Evolutionary conservation across 257 asterid genomes (phyloP), one percentile per base, ranked within the genome.

Genomic region (Voacanga thouarsii): DNA sequence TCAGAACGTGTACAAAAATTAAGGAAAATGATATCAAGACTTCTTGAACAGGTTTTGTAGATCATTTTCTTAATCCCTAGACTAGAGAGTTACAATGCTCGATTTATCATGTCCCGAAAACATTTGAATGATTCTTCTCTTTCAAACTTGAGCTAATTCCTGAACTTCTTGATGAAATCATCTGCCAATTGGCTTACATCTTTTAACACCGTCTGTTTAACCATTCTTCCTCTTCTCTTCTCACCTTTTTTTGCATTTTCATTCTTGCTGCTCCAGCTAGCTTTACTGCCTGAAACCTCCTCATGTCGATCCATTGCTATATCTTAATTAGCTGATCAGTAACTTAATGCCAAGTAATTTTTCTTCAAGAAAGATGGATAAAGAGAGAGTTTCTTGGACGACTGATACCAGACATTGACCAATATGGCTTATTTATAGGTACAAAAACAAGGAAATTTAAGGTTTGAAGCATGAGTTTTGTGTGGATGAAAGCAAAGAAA

Each of bases 101-200:
- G 69, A 9, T 72, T 64, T 12, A 77, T 78, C 79, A 75, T 71
- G 61, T 78, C 89, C 61, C 75, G 80, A n/a, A 51, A 56, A 49
- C 86, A 82, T 43, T 83, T 83, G 7, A 89, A 78, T 26, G 90
- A 86, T 49, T 84, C 85, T 47, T 87, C 74, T n/a, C 82, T 72
- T 79, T 86, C 89, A 39, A 84, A 57, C 79, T 61, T 83, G 41
- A 90, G 90, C 82, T 82, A 88, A 61, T 79, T 82, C 81, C 78
- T 86, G 84, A 88, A 88, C 28, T 80, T 83, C 65, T 76, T 80
- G 83, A 90, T 88, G 76, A 90, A 87, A 78, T 85, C 89, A 24
- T 88, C 88, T 7, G 88, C 91, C 74, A 77, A 56, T 51, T 75
- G 77, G 78, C 85, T 63, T 53, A 87, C 94, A 77, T 88, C 90